Evolutionary conservation across 352 stramenopile species (phyloP).

Genomic region (Peronospora tabacina): DNA sequence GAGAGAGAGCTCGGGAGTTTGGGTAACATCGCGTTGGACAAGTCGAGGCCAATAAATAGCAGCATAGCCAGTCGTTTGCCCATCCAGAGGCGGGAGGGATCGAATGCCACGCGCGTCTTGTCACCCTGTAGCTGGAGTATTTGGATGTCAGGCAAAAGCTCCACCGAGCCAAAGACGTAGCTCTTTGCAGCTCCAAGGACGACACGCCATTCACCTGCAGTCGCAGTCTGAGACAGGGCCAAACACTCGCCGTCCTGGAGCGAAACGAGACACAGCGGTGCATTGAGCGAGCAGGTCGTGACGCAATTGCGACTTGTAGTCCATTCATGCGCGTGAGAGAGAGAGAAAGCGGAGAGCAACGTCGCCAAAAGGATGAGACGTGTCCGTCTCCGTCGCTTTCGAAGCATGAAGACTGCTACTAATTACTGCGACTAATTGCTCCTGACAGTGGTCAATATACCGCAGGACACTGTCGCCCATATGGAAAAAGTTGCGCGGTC

Average conservation of each 20-base stretch:
- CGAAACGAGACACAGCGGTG: slow-evolving; percentile 8
- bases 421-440: too few species aligned
- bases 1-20: slow-evolving; percentile 19
- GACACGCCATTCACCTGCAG: slow-evolving; percentile 4
- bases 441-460: too few species aligned
- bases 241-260: slow-evolving; percentile 8
- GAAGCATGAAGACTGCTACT: slow-evolving; percentile 14
- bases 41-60: slow-evolving; percentile 34
- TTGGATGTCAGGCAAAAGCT: slow-evolving; percentile 9
- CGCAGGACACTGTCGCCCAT: too few species aligned
- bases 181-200: slow-evolving; percentile 3
- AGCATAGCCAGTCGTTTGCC: slow-evolving; percentile 13
- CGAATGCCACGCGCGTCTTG: slow-evolving; percentile 21
- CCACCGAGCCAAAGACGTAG: slow-evolving; percentile 6
- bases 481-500: too few species aligned
- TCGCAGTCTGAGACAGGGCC: background rate
- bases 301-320: slow-evolving; percentile 2
- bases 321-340: slow-evolving; percentile 1
- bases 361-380: slow-evolving; percentile 5
- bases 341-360: slow-evolving; percentile 12
- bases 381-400: slow-evolving; percentile 11
- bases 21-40: slow-evolving; percentile 20
- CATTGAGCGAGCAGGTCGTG: slow-evolving; percentile 2
- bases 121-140: slow-evolving; percentile 12
- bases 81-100: slow-evolving; percentile 9